Evolutionary conservation across 768 basidiomycete species (phyloP).

Genomic region (Pholiota conissans): DNA sequence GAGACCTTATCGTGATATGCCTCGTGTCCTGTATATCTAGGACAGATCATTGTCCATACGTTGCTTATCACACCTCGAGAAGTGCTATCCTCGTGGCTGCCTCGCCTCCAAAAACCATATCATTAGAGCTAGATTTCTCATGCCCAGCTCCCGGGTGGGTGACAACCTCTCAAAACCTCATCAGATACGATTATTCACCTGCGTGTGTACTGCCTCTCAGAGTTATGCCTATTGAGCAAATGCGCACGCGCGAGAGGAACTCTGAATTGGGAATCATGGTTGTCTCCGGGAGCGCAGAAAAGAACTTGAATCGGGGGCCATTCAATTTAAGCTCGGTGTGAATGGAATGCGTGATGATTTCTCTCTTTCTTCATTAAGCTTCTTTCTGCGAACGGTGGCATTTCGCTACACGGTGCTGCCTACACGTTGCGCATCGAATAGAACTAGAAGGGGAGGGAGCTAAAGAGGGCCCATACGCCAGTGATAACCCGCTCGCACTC

Average conservation of each 20-base stretch:
- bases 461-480: background rate
- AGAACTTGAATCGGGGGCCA: background rate
- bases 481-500: background rate
- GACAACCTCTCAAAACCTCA: background rate
- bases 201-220: background rate
- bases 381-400: slow-evolving; percentile 9
- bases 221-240: background rate
- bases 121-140: background rate
- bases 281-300: background rate
- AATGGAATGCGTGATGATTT: slow-evolving; percentile 4
- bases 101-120: background rate
- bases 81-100: slow-evolving; percentile 6
- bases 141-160: background rate
- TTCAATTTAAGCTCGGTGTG: background rate
- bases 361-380: slow-evolving; percentile 8
- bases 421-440: slow-evolving; percentile 14
- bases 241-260: background rate
- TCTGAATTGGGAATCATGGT: too few relatives aligned
- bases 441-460: background rate
- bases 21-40: background rate
- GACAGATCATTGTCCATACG: background rate
- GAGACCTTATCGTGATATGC: background rate
- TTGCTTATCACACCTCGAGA: background rate
- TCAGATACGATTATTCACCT: background rate
- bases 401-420: slow-evolving; percentile 4